phyloP scores from a whole-genome alignment of 2,329 filamentous ascomycete species.

The Colletotrichum godetiae region DNA sequence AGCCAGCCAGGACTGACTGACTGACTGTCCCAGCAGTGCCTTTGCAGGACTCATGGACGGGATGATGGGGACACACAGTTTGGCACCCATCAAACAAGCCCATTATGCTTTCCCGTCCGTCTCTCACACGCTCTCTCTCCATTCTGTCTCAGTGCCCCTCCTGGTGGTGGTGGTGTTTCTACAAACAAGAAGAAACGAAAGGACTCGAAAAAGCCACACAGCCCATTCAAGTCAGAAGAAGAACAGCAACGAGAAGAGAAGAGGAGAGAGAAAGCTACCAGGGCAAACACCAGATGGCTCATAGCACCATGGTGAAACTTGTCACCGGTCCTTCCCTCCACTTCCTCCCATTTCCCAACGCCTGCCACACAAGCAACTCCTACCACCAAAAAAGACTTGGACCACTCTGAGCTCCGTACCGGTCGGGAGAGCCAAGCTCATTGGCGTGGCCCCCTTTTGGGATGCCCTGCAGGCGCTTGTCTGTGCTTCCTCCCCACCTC shows the following conservation, averaged over 20 bases:
- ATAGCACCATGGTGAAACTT: slow-evolving; percentile 33
- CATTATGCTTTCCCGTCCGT: neutral
- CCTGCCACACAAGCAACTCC: neutral
- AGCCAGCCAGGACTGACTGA: neutral
- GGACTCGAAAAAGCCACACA: neutral
- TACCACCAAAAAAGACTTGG: neutral
- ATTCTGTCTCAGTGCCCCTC: neutral
- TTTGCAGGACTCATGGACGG: neutral
- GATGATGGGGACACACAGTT: neutral
- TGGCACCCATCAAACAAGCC: slow-evolving; percentile 3
- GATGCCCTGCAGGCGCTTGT: slow-evolving; percentile 31
- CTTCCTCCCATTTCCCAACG: slow-evolving; percentile 9
- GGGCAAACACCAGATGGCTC: slow-evolving; percentile 7
- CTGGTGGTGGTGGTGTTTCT: neutral
- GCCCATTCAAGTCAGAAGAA: neutral
- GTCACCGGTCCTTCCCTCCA: neutral
- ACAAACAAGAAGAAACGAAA: neutral
- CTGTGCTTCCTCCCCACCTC: slow-evolving; percentile 18
- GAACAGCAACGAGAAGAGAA: neutral
- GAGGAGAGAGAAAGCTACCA: neutral
- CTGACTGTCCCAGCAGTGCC: slow-evolving; percentile 1
- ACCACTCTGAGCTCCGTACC: slow-evolving; percentile 19
- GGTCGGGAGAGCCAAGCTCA: slow-evolving; percentile 28
- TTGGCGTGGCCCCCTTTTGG: slow-evolving; percentile 25
- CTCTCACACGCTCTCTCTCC: neutral